Conservation (phyloP, 331 rosid species). For the Pyracantha coccinea region DNA sequence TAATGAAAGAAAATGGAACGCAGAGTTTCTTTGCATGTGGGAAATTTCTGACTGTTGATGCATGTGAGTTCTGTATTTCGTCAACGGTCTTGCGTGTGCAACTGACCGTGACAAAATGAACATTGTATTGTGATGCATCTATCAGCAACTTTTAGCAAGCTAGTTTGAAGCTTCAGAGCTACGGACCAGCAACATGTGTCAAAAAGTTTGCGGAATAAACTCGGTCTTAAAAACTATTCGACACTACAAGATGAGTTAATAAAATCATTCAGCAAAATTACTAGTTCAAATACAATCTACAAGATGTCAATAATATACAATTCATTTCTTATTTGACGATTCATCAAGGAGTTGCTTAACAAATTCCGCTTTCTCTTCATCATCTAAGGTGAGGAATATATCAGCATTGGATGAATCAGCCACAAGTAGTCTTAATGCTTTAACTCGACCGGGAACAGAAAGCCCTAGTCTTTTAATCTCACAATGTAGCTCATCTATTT, state of each 20-base stretch:
- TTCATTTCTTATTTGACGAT: neutral
- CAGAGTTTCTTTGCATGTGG: too few species aligned
- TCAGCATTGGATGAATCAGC: constrained; percentile 3
- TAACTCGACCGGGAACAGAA: constrained; percentile 1
- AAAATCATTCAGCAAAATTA: neutral
- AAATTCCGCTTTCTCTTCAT: constrained; percentile 9
- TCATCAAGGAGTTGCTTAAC: constrained; percentile 13
- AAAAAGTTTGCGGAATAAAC: too few species aligned
- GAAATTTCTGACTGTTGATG: too few species aligned
- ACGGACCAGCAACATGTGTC: neutral
- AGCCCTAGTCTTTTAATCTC: constrained; percentile 6
- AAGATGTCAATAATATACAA: neutral
- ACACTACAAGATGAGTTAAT: neutral
- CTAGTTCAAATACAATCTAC: neutral
- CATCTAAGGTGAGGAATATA: constrained; percentile 1
- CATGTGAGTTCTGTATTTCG: too few species aligned
- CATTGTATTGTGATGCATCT: neutral
- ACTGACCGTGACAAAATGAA: neutral
- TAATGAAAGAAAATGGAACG: too few species aligned
- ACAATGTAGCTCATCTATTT: neutral
- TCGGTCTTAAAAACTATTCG: neutral
- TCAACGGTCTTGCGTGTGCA: too few species aligned
- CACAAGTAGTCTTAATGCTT: neutral
- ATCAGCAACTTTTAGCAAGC: neutral
- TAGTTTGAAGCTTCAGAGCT: too few species aligned